Base-by-base conservation (phyloP, 306 rosid species). In the Trifolium repens region DNA sequence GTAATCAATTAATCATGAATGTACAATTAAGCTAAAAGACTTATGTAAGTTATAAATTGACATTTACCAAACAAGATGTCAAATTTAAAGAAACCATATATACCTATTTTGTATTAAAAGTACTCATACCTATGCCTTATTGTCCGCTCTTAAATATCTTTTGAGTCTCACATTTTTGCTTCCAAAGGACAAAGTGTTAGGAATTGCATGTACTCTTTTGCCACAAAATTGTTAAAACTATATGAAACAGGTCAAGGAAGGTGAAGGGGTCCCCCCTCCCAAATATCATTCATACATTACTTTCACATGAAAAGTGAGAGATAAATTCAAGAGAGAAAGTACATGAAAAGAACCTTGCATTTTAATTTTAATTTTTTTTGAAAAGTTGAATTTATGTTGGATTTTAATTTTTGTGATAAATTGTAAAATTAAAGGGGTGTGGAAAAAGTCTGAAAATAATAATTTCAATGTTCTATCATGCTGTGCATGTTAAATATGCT, bases 141-240 rank as follows among this genome's bases (percentile, higher is more conserved):
- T 74, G 84, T 75, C 63, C 52, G 59, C 67, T 78, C 75, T 64
- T 63, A 64, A 58, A 74, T 78, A 70, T 78, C 75, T 78, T 58
- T 65, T 64, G 69, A 80, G 72, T 49, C 69, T 71, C 49, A 46
- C 49, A 64, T 65, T 32, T 54, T 61, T 78, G 67, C 78, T 74
- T 73, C 74, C 71, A 67, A 74, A 84, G 83, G 88, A 81, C 90
- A 89, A 78, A 72, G 75, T 75, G 78, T 73, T 84, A 55, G 83
- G 85, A 77, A 80, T 69, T 34, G 80, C 34, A 46, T 44, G 75
- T 71, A 79, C 72, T 53, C 69, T 82, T 79, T 75, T 75, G 62
- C 84, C 73, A 73, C 81, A 76, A 69, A 63, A 26, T 78, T 69
- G 80, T 19, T 75, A 78, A 69, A 58, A 65, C 73, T 61, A 78